phyloP scores from a whole-genome alignment of 257 asterid species.

The Solanum infundibuliforme region DNA sequence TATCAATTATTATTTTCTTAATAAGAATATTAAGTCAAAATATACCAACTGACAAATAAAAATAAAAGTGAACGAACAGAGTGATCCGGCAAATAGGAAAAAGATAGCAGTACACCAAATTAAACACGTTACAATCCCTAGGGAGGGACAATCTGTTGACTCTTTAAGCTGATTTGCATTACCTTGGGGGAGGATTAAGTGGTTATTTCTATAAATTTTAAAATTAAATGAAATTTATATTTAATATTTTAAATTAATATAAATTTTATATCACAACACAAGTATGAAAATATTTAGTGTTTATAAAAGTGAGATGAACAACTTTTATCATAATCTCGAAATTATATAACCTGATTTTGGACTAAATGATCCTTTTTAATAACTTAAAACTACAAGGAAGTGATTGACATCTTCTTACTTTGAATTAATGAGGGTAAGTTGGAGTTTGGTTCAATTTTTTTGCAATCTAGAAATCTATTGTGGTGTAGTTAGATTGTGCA shows the following conservation, averaged over 20 bases:
- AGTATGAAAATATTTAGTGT: not conserved
- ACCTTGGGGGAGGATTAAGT: too few relatives aligned
- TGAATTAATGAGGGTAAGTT: not conserved
- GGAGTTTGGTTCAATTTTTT: not conserved
- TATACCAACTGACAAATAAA: too few relatives aligned
- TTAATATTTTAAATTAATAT: too few relatives aligned
- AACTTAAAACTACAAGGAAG: too few relatives aligned
- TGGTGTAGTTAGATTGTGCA: not conserved
- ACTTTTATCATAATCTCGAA: not conserved
- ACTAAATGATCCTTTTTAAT: not conserved
- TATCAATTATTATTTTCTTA: too few relatives aligned
- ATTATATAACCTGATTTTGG: not conserved
- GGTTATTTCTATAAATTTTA: too few relatives aligned
- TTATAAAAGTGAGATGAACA: not conserved
- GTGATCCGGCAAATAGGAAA: not conserved
- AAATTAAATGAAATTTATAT: too few relatives aligned
- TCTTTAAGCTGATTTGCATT: not conserved
- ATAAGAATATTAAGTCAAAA: too few relatives aligned
- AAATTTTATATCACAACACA: not conserved
- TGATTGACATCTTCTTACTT: not conserved
- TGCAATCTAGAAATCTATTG: not conserved
- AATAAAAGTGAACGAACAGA: too few relatives aligned
- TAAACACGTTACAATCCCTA: not conserved
- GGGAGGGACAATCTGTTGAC: not conserved
- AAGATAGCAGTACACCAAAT: not conserved